phyloP scores from a whole-genome alignment of 108 stramenopile genomes.

The Nitzschia palea region DNA sequence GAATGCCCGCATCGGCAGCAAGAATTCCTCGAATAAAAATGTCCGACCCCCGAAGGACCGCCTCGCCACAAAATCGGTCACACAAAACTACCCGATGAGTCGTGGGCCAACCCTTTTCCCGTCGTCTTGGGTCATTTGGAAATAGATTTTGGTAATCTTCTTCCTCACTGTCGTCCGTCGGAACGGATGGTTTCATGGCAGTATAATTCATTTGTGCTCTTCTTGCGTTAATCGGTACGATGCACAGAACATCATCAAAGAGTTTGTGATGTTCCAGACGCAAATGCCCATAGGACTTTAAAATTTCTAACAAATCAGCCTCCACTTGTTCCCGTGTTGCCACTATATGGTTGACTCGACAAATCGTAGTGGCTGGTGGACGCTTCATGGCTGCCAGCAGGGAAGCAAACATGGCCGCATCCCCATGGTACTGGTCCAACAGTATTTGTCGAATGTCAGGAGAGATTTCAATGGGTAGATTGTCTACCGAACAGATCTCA shows the following conservation, averaged over 20 bases:
- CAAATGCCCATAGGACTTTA: constrained; percentile 17
- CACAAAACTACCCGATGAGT: constrained; percentile 51
- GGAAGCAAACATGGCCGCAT: constrained; percentile 35
- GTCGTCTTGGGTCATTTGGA: constrained; percentile 27
- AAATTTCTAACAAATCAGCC: constrained; percentile 21
- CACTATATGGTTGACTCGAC: constrained; percentile 54
- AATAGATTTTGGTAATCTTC: constrained; percentile 7
- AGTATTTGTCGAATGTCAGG: constrained; percentile 20
- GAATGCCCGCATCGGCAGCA: constrained; percentile 58
- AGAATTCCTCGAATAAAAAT: constrained; percentile 73
- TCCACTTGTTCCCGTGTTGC: constrained; percentile 45
- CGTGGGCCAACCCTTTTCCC: constrained; percentile 61
- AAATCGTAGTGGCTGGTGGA: constrained; percentile 46
- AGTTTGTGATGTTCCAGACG: not conserved
- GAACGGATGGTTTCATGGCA: not conserved
- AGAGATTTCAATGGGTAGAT: constrained; percentile 19
- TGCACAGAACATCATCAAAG: constrained; percentile 33
- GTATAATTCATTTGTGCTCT: not conserved
- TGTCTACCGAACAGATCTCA: constrained; percentile 22
- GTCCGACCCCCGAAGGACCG: constrained; percentile 74
- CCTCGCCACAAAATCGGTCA: constrained; percentile 80
- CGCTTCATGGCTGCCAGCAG: constrained; percentile 53
- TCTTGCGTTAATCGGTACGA: constrained; percentile 4
- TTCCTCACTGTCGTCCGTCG: not conserved
- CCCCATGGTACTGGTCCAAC: constrained; percentile 7